Percentiles rank a stretch among this genome's conserved stretches.
Conservation (phyloP, 345 rosid species). For the Corymbia maculata region DNA sequence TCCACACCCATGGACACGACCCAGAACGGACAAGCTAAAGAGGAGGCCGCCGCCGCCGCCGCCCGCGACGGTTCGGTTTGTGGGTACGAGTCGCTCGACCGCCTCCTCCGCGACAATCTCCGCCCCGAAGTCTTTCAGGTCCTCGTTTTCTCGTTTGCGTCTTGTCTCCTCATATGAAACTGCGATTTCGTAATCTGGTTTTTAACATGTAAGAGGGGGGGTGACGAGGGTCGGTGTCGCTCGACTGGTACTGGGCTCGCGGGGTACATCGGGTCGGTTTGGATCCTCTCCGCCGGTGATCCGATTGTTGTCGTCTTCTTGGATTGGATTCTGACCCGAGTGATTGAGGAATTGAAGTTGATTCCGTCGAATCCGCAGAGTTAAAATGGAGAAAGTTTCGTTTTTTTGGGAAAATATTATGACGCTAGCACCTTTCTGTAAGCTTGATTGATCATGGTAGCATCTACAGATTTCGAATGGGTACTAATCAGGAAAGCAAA, state of each 20-base stretch:
- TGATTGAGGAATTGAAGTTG: neutral
- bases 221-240: neutral
- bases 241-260: neutral
- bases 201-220: neutral
- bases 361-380: neutral
- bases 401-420: accelerated
- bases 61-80: slow-evolving; percentile 48
- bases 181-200: neutral
- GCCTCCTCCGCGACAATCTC: slow-evolving; percentile 65
- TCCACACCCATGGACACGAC: neutral
- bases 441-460: neutral
- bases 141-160: neutral
- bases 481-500: neutral
- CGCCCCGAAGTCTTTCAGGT: slow-evolving; percentile 76
- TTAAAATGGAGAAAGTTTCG: accelerated
- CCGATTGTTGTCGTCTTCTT: neutral
- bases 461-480: neutral
- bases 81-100: slow-evolving; percentile 74
- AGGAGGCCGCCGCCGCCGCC: neutral
- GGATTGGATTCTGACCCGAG: neutral
- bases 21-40: slow-evolving; percentile 15
- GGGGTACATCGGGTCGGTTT: neutral
- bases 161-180: neutral
- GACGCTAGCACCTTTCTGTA: neutral
- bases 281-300: neutral